Evolutionary conservation across 441 rosid genomes (phyloP), one percentile per base, ranked within the genome.

Genomic region (Gossypium schwendimanii): DNA sequence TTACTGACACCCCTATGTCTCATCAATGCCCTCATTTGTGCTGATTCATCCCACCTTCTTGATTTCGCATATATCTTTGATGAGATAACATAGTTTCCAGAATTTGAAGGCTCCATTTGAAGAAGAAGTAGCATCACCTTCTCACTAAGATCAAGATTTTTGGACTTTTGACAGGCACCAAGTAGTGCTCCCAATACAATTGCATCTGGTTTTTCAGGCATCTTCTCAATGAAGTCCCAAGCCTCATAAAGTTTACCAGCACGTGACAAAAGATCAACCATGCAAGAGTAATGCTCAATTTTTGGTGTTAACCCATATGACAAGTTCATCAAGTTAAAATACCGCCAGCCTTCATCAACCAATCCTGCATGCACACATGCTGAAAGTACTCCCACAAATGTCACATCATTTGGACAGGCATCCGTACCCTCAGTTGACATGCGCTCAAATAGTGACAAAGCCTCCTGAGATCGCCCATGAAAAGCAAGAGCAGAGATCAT

Each of bases 341-440:
- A 73, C 23, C 57, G 66, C 76, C 79, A 82, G 54, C 97, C 94
- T 73, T 84, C 90, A 72, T 85, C 75, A 50, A 91, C 91, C 80
- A 93, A 78, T 77, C 97, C 92, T 18, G 82, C 89, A 79, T 93
- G 97, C 54, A 89, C 98, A 76, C 97, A 93, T 31, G 97, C 94
- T 66, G 96, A 89, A 55, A 91, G 94, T 4, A 87, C 86, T 75
- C 86, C 94, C 2, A 93, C 62, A 65, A 93, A 91, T 41, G 98
- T 91, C 74, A 93, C 80, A 54, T 85, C 92, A 75, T 87, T 81
- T 68, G 98, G 96, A 49, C 71, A 44, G 67, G 78, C 83, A 81
- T 73, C 50, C 55, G 69, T 75, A 74, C 72, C 80, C 33, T 82
- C 85, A 70, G 26, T 72, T 73, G 76, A 55, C 94, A 91, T 88